Evolutionary conservation across 1,139 yeast genomes (phyloP), one percentile per base, ranked within the genome.

Genomic region (Tardiomyces digboiensis): DNA sequence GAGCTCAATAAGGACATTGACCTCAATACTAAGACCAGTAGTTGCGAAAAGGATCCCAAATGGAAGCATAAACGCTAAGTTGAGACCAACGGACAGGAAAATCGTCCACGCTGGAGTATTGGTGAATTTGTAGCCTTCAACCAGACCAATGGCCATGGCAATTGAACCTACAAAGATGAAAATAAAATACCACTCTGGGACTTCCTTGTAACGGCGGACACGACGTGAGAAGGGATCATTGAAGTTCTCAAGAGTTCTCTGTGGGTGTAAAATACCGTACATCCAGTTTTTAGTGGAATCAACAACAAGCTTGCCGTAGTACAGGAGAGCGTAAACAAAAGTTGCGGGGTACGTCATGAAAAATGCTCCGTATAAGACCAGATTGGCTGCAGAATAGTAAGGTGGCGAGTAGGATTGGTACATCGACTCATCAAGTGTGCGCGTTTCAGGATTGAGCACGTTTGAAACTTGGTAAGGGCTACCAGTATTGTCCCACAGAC

Each of bases 111-210:
- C 68, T 18, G 75, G 74, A 2, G 72, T 67, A 43, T 62, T 53
- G 1, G 67, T 55, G 18, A 75, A 75, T 10, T 72, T 59, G 53
- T 74, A 76, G 2, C 68, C 47, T 46, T 70, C 58, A 14, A 75
- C 71, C 19, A 46, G 41, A 2, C 71, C 60, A 38, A 77, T 64
- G 3, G 78, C 75, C 46, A 76, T 62, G 7, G 65, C 65, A n/a
- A 75, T 58, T 16, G 78, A 67, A 16, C 67, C 52, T 7, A 68
- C 49, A 45, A 79, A 60, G 16, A 79, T 69, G 12, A 64, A 45
- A 20, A 75, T 51, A 52, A 72, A 80, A 71, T 77, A 76, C 74
- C 75, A 74, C 48, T 78, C 80, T 10, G 85, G 85, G 18, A 78
- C 83, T 52, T 80, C 86, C 36, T 67, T 68, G 57, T 77, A 77